Base-by-base conservation (phyloP, 2,329 filamentous ascomycete genomes). In the Exophiala aquamarina region DNA sequence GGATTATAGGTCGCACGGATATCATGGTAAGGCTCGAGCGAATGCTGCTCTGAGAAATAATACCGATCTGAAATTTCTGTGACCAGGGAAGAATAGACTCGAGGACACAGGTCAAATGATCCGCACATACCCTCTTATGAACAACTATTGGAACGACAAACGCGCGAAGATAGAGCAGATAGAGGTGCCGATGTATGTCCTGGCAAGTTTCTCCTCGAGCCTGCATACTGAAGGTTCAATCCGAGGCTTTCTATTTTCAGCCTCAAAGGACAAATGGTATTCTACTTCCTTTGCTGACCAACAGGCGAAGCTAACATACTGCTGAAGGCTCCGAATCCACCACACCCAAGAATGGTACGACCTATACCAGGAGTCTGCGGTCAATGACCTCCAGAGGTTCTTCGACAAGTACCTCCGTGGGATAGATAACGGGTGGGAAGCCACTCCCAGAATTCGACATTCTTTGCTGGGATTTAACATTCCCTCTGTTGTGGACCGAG, bases 341-440 rank as follows among this genome's bases (percentile, higher is more conserved):
- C 3, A 26, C 6, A 11, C 19, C 8, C 71, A 75, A 49, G 73
- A 76, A 46, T 75, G 71, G 73, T 68, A 67, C 44, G 72, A 75
- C 40, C 52, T 74, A 2, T 75, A 66, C 47, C 61, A 59, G 40
- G 57, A 61, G 7, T 54, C 68, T 18, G 59, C 63, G 2, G 60
- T 58, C 9, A 59, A 66, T 1, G 71, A 76, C 41, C 61, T 76
- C 1, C 49, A 61, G 5, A 45, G 52, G 1, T 78, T 73, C 59
- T 77, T 77, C 44, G 73, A 77, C 42, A 59, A 56, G 2, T 78
- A 70, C 46, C 61, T 76, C 13, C 72, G 70, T 23, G 68, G 62
- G 0, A 59, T 62, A 1, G 48, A 70, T 1, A 78, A 77, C 43
- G 69, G 59, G 13, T 77, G 71, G 72, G 70, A 75, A 19, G 15